Evolutionary conservation across 805 yeast genomes (phyloP).

Genomic region (Nakazawaea holstii): DNA sequence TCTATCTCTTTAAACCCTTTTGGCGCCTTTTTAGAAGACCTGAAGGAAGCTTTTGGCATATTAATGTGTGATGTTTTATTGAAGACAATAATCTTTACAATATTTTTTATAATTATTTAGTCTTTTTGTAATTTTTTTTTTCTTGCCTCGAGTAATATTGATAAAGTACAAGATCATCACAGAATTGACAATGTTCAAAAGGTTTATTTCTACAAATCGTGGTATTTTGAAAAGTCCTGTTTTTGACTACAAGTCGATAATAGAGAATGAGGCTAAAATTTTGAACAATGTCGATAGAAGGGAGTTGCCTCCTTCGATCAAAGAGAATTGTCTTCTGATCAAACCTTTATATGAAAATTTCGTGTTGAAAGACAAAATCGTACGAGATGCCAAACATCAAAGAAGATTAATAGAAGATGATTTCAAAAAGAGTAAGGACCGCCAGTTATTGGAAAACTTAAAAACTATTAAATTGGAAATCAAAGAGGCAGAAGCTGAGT

Average conservation of each 20-base stretch:
- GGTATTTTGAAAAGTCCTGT: conserved; percentile 27
- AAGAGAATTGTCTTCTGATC: conserved; percentile 13
- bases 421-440: conserved; percentile 16
- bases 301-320: conserved; percentile 15
- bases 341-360: conserved; percentile 16
- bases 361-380: conserved; percentile 8
- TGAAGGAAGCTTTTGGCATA: conserved; percentile 43
- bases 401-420: conserved; percentile 17
- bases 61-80: background rate
- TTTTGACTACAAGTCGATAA: conserved; percentile 28
- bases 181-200: background rate
- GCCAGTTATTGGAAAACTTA: conserved; percentile 17
- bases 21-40: conserved; percentile 54
- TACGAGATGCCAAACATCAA: conserved; percentile 18
- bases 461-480: conserved; percentile 21
- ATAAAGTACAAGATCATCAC: background rate
- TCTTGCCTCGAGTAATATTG: background rate
- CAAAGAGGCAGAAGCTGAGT: conserved; percentile 24
- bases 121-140: background rate
- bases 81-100: background rate
- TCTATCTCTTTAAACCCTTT: conserved; percentile 66
- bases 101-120: background rate
- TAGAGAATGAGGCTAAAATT: conserved; percentile 22
- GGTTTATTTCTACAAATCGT: conserved; percentile 7
- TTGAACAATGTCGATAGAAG: conserved; percentile 27